These are phyloP conservation scores for Candida multigemmis DNA, from an alignment of 805 yeast species.

Conservation along the genomic window DNA sequence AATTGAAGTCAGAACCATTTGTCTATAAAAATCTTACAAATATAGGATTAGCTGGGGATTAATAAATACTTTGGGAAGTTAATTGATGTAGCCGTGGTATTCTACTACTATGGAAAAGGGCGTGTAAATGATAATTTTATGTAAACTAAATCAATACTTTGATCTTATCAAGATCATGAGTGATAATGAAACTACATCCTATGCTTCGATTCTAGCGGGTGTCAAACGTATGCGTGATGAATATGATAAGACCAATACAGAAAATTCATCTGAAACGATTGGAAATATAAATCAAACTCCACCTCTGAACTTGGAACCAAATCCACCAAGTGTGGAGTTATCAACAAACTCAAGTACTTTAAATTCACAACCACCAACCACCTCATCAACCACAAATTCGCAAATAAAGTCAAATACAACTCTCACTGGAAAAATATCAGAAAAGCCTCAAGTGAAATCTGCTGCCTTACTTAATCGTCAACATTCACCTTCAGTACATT, in stretches of 20 bases:
- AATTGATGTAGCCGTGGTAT: no score
- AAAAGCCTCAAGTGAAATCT: no score
- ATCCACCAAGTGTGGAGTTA: background rate
- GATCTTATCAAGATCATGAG: slow-evolving; percentile 1
- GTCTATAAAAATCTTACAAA: no score
- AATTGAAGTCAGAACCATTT: no score
- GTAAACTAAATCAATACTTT: no score
- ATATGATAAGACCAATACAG: slow-evolving; percentile 10
- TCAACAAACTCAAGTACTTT: slow-evolving; percentile 6
- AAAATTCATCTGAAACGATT: background rate
- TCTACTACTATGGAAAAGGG: no score
- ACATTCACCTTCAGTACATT: slow-evolving; percentile 5
- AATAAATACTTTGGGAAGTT: no score
- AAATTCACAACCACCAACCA: background rate
- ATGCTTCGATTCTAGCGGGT: slow-evolving; percentile 64
- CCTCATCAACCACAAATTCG: background rate
- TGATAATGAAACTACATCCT: slow-evolving; percentile 47
- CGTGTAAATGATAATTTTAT: no score
- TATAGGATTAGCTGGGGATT: no score
- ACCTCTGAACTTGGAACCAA: background rate
- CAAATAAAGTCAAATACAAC: background rate
- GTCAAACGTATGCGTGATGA: slow-evolving; percentile 50
- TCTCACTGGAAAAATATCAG: no score
- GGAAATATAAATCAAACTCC: background rate
- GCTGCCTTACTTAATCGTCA: slow-evolving; percentile 1